Percentiles rank a stretch among this genome's conserved stretches.
phyloP scores from a whole-genome alignment of 495 filamentous ascomycete genomes.

The Neurospora sp. region DNA sequence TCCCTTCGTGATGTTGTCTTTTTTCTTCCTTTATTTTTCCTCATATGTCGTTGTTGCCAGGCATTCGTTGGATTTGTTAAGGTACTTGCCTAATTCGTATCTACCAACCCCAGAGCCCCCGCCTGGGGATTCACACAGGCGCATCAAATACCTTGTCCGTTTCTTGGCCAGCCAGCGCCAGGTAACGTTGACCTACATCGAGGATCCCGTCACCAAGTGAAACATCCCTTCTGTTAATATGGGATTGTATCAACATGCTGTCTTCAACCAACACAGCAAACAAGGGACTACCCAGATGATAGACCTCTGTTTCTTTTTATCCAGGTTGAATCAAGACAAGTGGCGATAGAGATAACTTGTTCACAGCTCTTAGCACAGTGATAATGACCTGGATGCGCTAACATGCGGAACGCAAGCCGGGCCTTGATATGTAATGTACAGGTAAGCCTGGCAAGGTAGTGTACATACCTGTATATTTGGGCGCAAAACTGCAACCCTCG shows the following conservation, averaged over 20 bases:
- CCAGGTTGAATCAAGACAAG: neutral
- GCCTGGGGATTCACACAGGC: neutral
- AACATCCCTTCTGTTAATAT: neutral
- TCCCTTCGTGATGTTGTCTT: neutral
- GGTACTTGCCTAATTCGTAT: neutral
- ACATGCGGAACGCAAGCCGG: neutral
- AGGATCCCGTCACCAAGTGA: neutral
- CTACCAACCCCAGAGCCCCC: neutral
- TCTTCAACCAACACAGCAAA: neutral
- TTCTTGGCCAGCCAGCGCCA: neutral
- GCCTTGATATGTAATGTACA: neutral
- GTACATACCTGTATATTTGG: neutral
- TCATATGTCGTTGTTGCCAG: neutral
- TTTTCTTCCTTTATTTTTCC: neutral
- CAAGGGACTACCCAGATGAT: neutral
- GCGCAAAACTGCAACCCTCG: neutral
- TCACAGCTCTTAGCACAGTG: neutral
- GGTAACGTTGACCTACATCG: neutral
- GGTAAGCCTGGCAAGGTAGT: neutral
- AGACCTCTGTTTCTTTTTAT: neutral
- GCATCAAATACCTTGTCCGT: neutral
- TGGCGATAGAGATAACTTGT: neutral
- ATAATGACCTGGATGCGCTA: neutral
- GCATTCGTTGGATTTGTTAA: neutral
- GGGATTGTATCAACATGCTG: neutral